Evolutionary conservation across 2,329 filamentous ascomycete genomes (phyloP).

Genomic region (Zasmidium cellare): DNA sequence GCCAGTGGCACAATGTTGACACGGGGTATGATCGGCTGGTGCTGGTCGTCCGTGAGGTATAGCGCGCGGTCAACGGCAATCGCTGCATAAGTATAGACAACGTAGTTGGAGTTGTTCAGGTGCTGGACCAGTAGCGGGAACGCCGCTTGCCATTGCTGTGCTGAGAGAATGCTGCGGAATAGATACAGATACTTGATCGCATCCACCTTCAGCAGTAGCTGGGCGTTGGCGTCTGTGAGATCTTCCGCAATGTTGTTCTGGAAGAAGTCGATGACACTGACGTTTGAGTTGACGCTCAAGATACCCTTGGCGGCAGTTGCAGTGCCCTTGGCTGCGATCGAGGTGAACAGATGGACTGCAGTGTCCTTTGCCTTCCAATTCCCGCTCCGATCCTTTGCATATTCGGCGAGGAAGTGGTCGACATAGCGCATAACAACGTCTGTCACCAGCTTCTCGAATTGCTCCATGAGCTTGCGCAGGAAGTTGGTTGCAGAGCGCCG

Average conservation of each 20-base stretch:
- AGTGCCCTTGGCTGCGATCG: constrained; percentile 87
- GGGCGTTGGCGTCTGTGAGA: constrained; percentile 68
- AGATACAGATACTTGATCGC: constrained; percentile 98
- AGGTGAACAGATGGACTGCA: constrained; percentile 93
- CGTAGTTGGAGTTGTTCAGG: constrained; percentile 84
- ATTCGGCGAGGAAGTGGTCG: constrained; percentile 75
- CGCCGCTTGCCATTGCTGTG: constrained; percentile 86
- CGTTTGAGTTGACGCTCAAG: constrained; percentile 71
- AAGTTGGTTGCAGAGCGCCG: constrained; percentile 93
- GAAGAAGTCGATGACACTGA: constrained; percentile 94
- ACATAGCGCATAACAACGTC: constrained; percentile 85
- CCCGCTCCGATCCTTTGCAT: constrained; percentile 63
- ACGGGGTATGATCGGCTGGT: constrained; percentile 76
- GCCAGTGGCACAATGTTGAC: constrained; percentile 77
- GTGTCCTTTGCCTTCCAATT: constrained; percentile 99
- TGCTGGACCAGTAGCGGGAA: constrained; percentile 90
- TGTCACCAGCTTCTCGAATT: constrained; percentile 83
- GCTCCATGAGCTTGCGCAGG: constrained; percentile 81
- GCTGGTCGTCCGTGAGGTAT: constrained; percentile 74
- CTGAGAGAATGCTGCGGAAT: constrained; percentile 91
- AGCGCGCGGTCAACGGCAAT: constrained; percentile 94
- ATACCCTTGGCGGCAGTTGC: constrained; percentile 88
- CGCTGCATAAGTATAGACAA: constrained; percentile 95
- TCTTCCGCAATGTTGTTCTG: constrained; percentile 90
- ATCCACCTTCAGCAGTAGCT: constrained; percentile 92